Conservation (phyloP, 2,329 filamentous ascomycete species). For the Claviceps cyperi region DNA sequence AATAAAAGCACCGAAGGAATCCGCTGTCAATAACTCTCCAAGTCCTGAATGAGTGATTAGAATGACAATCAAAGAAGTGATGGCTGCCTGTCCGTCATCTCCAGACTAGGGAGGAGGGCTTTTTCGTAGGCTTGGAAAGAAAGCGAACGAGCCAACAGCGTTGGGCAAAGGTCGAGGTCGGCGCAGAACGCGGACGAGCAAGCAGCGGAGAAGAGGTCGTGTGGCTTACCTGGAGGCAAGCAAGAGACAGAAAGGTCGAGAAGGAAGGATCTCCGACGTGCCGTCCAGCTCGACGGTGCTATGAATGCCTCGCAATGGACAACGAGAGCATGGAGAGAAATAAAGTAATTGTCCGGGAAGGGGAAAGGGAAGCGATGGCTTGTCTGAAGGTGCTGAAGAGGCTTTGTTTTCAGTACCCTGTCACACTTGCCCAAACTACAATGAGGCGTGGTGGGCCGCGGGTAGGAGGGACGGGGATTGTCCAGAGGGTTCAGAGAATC, state of each 20-base stretch:
- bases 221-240: constrained; percentile 17
- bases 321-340: constrained; percentile 19
- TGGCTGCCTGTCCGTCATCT: neutral
- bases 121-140: constrained; percentile 1
- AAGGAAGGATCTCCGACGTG: constrained; percentile 13
- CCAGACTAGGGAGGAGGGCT: neutral
- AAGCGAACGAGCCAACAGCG: constrained; percentile 6
- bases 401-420: constrained; percentile 28
- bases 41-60: constrained; percentile 4
- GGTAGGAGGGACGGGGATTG: constrained; percentile 2
- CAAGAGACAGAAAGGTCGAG: constrained; percentile 13
- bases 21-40: constrained; percentile 8
- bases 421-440: constrained; percentile 17
- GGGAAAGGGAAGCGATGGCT: constrained; percentile 12
- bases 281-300: constrained; percentile 23
- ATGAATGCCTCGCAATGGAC: constrained; percentile 27
- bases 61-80: constrained; percentile 2
- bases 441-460: constrained; percentile 14
- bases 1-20: constrained; percentile 4
- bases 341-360: constrained; percentile 4
- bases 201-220: constrained; percentile 6
- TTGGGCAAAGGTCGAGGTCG: constrained; percentile 3
- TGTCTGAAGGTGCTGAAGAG: constrained; percentile 21
- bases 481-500: neutral
- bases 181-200: constrained; percentile 5